Evolutionary conservation across 768 basidiomycete species (phyloP), one percentile per base, ranked within the genome.

Genomic region (Mycena rebaudengoi): DNA sequence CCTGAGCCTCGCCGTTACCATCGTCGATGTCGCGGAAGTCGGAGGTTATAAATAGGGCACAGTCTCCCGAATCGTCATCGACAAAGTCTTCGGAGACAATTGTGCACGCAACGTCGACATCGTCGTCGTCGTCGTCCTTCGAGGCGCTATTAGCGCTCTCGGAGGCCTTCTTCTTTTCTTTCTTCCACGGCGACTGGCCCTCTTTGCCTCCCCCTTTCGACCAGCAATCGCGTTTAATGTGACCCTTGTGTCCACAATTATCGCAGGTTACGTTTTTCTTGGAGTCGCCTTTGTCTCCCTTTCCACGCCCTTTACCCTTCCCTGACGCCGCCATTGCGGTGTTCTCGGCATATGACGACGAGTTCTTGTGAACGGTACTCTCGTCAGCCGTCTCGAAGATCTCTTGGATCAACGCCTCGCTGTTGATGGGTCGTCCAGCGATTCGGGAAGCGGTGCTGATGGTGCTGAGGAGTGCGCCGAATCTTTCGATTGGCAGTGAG

Each of bases 221-320:
- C n/a, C n/a, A n/a, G n/a, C n/a, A 74, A 40, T 74, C 74, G 25
- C 40, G 46, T 37, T 28, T 50, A 5, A 68, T 62, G 57, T 79
- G 78, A 5, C 75, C 76, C 21, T 65, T 75, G 66, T 74, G 74
- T 37, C 71, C 55, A 50, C 77, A 78, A 49, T 78, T 79, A 20
- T 67, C 71, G 57, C 76, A 78, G 20, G 14, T 23, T 10, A n/a
- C n/a, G n/a, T n/a, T n/a, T n/a, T 25, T 18, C 21, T 46, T 28
- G 23, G 20, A 14, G n/a, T n/a, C n/a, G n/a, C n/a, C n/a, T 20
- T 44, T 44, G 43, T 20, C 43, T 7, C 43, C 43, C 13, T 20
- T 11, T 20, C 21, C 35, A 18, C 28, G 52, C 46, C 59, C 55
- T 62, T 63, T 41, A 32, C 49, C 55, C 33, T 67, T 69, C 3